Evolutionary conservation across 441 rosid genomes (phyloP).

Genomic region (Syzygium syzygioides): DNA sequence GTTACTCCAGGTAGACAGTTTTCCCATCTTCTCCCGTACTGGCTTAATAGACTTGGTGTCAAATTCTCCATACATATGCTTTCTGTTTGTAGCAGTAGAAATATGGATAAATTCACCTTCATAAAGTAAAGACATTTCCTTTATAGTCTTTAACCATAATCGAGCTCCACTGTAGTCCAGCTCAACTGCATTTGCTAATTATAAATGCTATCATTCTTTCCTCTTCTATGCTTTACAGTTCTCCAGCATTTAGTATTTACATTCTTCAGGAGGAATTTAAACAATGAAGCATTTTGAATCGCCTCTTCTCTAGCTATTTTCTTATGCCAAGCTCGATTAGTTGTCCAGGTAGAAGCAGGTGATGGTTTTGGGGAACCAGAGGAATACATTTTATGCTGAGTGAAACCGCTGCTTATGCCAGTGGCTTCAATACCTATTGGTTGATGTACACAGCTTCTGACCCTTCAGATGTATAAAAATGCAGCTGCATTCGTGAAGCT

Average conservation of each 20-base stretch:
- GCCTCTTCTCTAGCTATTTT: conserved; percentile 17
- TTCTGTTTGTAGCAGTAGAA: not conserved
- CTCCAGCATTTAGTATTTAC: not conserved
- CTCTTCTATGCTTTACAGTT: not conserved
- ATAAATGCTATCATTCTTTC: not conserved
- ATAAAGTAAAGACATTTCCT: not conserved
- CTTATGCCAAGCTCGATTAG: conserved; percentile 11
- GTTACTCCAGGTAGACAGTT: not conserved
- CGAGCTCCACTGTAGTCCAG: not conserved
- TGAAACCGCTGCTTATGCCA: conserved; percentile 67
- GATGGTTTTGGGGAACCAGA: conserved; percentile 56
- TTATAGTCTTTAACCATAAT: not conserved
- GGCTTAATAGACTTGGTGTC: not conserved
- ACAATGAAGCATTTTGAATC: conserved; percentile 30
- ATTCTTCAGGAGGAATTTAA: not conserved
- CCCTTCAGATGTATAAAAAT: conserved; percentile 59
- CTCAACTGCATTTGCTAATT: not conserved
- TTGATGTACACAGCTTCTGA: conserved; percentile 80
- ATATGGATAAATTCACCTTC: not conserved
- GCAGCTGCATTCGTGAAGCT: conserved; percentile 61
- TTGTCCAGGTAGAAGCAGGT: conserved; percentile 27
- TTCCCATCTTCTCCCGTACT: not conserved
- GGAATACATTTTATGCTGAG: conserved; percentile 57
- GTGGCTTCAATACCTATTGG: conserved; percentile 96
- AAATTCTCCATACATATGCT: not conserved